Base-by-base conservation (phyloP, 1,139 yeast genomes). In the Hansenula lynferdii region DNA sequence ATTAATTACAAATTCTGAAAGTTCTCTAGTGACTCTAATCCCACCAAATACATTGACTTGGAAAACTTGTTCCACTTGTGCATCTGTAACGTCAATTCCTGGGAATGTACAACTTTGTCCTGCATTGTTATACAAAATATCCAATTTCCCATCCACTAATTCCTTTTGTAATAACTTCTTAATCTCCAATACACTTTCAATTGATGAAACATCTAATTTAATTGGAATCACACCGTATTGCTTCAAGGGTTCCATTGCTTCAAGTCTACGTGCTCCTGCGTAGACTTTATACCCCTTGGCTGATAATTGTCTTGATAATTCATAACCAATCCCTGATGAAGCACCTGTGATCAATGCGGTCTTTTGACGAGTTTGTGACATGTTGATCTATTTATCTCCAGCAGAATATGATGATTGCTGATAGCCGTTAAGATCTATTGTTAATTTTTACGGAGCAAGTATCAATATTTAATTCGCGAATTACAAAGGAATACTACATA, bases 271-370 rank as follows among this genome's bases (percentile, higher is more conserved):
- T 4, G 35, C 76, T 12, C 72, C 67, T 3, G 78, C 77, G 50
- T 60, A 72, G 5, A 79, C 84, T 38, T 60, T 60, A 57, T 70
- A 76, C 4, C 82, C 82, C 41, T 73, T 57, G 22, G 58, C 55
- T 23, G 79, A 73, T 45, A 78, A 69, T 47, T 77, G 82, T 36
- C 67, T 60, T 15, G 84, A 74, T 8, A 77, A 59, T 18, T 75
- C 71, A 52, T 63, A 69, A 11, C 85, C 85, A 43, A 79, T 79
- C 8, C 85, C 85, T 2, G 82, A 74, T 0, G 83, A 75, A 28
- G 80, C 77, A 2, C 26, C 26, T 5, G 26, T 24, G 8, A 24
- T 8, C 8, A 24, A 24, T 7, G n/a, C 26, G 6, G 26, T 12
- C n/a, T 55, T 53, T n/a, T n/a, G n/a, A n/a, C n/a, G n/a, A n/a